phyloP scores from a whole-genome alignment of 257 asterid genomes.

The Lycium barbarum region DNA sequence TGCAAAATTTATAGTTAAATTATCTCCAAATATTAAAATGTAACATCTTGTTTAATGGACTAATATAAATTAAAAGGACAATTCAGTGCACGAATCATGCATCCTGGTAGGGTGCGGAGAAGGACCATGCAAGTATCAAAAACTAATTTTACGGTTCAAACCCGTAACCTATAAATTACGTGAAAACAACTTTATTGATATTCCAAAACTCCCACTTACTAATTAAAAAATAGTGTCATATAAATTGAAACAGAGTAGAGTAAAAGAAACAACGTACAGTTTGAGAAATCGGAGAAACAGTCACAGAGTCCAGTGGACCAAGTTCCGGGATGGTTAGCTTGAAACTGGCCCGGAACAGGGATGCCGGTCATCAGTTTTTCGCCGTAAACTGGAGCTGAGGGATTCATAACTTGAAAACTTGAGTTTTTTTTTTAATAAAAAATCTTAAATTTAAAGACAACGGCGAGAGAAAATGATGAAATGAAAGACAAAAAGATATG shows the following conservation, averaged over 20 bases:
- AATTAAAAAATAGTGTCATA: no score
- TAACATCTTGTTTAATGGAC: no score
- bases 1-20: no score
- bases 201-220: no score
- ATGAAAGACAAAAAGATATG: background rate
- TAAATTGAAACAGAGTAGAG: background rate
- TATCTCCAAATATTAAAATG: no score
- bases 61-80: no score
- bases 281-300: conserved; percentile 46
- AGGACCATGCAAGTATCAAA: no score
- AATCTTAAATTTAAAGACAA: background rate
- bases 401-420: background rate
- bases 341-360: background rate
- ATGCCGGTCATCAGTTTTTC: background rate
- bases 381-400: background rate
- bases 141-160: no score
- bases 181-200: no score
- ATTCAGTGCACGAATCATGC: no score
- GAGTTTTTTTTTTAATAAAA: background rate
- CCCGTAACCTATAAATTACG: no score
- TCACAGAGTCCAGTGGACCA: conserved; percentile 60
- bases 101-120: no score
- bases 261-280: conserved; percentile 38
- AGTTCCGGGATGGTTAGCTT: conserved; percentile 26
- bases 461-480: background rate